phyloP scores from a whole-genome alignment of 2,329 filamentous ascomycete species.

The Alternaria conjuncta region DNA sequence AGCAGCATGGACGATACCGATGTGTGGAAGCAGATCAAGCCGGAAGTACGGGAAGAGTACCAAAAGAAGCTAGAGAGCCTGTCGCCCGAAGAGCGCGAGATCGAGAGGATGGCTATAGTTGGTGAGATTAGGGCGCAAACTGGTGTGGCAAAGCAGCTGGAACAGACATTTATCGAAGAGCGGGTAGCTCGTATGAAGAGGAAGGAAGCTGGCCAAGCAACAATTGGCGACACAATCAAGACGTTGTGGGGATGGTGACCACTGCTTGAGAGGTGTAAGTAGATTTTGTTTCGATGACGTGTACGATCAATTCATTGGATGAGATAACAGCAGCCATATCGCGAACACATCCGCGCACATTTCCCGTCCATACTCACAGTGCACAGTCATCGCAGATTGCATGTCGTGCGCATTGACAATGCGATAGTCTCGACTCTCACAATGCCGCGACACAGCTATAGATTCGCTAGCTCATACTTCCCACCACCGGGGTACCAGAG shows the following conservation, averaged over 20 bases:
- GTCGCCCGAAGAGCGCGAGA: constrained; percentile 38
- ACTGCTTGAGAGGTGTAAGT: constrained; percentile 6
- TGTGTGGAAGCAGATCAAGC: constrained; percentile 42
- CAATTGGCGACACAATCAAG: constrained; percentile 48
- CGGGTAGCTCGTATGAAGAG: constrained; percentile 45
- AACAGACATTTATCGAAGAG: constrained; percentile 43
- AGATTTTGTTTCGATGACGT: constrained; percentile 6
- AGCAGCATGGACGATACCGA: constrained; percentile 21
- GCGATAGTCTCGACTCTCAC: background rate
- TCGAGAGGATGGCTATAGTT: constrained; percentile 43
- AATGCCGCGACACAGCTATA: background rate
- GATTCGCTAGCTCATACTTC: background rate
- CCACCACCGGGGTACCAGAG: background rate
- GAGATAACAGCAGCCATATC: background rate
- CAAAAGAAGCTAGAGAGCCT: constrained; percentile 42
- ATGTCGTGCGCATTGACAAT: background rate
- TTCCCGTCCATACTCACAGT: background rate
- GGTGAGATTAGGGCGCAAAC: constrained; percentile 43
- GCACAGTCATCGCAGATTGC: background rate
- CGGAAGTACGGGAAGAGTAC: constrained; percentile 37
- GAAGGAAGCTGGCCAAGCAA: constrained; percentile 44
- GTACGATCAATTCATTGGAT: constrained; percentile 8
- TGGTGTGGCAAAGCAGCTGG: constrained; percentile 41
- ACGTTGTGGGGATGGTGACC: constrained; percentile 46
- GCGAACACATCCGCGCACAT: background rate